Percentiles rank a stretch among this genome's conserved stretches.
phyloP scores from a whole-genome alignment of 441 rosid species.

The Arabidopsis lyrata region DNA sequence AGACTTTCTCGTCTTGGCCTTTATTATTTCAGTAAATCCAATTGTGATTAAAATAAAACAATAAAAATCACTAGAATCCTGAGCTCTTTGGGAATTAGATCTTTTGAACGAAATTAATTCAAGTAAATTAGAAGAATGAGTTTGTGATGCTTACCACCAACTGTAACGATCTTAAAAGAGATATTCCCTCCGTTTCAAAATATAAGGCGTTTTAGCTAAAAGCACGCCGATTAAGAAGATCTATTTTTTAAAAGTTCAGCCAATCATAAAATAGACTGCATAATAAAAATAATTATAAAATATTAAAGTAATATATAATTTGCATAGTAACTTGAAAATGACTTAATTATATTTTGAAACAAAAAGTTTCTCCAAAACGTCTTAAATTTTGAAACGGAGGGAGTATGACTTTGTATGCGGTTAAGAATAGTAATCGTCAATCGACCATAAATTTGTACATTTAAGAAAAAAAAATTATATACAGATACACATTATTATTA shows the following conservation, averaged over 20 bases:
- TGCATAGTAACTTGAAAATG: too few relatives aligned
- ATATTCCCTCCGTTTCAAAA: too few relatives aligned
- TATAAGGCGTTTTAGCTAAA: too few relatives aligned
- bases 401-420: neutral
- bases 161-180: neutral
- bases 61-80: neutral
- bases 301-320: too few relatives aligned
- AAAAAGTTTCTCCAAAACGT: too few relatives aligned
- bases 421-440: neutral
- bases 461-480: neutral
- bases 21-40: conserved; percentile 1
- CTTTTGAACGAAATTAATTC: neutral
- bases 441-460: neutral
- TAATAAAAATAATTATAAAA: too few relatives aligned
- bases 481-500: neutral
- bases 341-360: too few relatives aligned
- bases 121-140: neutral
- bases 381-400: too few relatives aligned
- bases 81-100: neutral
- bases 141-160: conserved; percentile 8
- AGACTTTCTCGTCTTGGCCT: conserved; percentile 7
- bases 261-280: too few relatives aligned
- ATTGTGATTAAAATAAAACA: neutral
- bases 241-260: too few relatives aligned
- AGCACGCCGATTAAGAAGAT: too few relatives aligned